phyloP scores from a whole-genome alignment of 352 stramenopile species.

The Phytophthora boehmeriae region DNA sequence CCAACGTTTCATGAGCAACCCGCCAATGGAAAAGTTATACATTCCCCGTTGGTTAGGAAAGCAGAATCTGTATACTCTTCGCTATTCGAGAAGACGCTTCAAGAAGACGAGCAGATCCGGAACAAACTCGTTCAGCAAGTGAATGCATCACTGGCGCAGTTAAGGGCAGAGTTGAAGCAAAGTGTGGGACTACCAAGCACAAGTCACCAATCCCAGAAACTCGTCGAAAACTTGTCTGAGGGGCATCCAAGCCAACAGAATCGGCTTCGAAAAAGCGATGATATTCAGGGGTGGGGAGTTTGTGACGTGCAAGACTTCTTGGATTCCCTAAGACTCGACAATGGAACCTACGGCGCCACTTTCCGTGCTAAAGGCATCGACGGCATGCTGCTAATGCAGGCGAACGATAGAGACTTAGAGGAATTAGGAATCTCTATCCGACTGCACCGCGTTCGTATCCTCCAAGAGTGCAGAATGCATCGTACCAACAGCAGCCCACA shows the following conservation, averaged over 20 bases:
- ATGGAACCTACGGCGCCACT: slow-evolving; percentile 41
- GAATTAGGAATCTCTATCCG: slow-evolving; percentile 72
- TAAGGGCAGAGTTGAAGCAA: slow-evolving; percentile 11
- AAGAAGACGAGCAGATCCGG: slow-evolving; percentile 62
- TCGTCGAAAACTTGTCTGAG: background rate
- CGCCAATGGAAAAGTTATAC: slow-evolving; percentile 19
- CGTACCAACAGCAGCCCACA: background rate
- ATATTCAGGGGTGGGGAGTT: slow-evolving; percentile 41
- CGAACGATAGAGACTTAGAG: slow-evolving; percentile 60
- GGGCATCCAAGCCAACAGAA: slow-evolving; percentile 11
- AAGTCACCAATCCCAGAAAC: slow-evolving; percentile 7
- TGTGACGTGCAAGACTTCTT: slow-evolving; percentile 58
- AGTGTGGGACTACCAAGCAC: background rate
- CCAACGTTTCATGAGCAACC: too few species aligned
- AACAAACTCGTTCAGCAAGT: slow-evolving; percentile 59
- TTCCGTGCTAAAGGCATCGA: slow-evolving; percentile 67
- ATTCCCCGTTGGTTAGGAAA: too few species aligned
- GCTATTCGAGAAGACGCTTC: slow-evolving; percentile 38
- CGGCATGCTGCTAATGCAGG: slow-evolving; percentile 56
- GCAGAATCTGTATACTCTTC: slow-evolving; percentile 19
- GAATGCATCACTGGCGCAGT: slow-evolving; percentile 24
- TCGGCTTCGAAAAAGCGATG: background rate
- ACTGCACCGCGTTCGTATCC: slow-evolving; percentile 76
- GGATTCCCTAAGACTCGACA: slow-evolving; percentile 51
- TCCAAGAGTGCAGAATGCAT: slow-evolving; percentile 31